Base-by-base conservation (phyloP, 495 filamentous ascomycete genomes). In the Penicillium daleae region DNA sequence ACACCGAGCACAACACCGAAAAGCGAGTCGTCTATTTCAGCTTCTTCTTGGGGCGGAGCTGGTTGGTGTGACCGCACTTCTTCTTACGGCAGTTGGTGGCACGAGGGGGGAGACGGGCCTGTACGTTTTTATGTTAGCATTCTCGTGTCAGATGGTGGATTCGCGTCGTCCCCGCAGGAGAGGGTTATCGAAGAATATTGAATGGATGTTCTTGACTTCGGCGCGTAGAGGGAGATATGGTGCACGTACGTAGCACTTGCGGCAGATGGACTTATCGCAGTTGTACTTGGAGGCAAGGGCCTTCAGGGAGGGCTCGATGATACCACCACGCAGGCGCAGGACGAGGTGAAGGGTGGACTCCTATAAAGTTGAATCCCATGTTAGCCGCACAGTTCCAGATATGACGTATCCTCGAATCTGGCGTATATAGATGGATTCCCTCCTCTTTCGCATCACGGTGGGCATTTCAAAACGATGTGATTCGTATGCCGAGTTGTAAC, bases 21-120 rank as follows among this genome's bases (percentile, higher is more conserved):
- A 72, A 67, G 71, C 65, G 61, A 79, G 70, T 75, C 80, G 75
- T 84, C 76, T 93, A 99, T 86, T 99, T 99, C 73, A 99, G 87
- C 93, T 99, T 99, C 93, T 99, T 99, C 94, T 99, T 99, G 78
- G 95, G 95, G 83, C 96, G 92, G 75, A 99, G 90, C 87, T 99
- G 95, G 90, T 98, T 98, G 85, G 86, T 93, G 87, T 99, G 95
- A 63, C 95, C 95, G 83, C 95, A 99, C 89, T 99, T 98, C 85
- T 91, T 92, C 92, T 99, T 98, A 73, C 96, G 88, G 91, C 95
- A 97, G 88, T 99, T 99, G 84, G 94, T 97, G 67, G 95, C 95
- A 85, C 95, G 90, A 65, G 95, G 95, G 69, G 95, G 95, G 60
- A 99, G 92, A 82, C 95, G 95, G 70, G 95, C 93, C 89, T 92